A percentile compares a stretch with the other conserved stretches of the same genome.
Evolutionary conservation across 2,329 filamentous ascomycete genomes (phyloP).

Genomic region (Nigrospora sphaerica): DNA sequence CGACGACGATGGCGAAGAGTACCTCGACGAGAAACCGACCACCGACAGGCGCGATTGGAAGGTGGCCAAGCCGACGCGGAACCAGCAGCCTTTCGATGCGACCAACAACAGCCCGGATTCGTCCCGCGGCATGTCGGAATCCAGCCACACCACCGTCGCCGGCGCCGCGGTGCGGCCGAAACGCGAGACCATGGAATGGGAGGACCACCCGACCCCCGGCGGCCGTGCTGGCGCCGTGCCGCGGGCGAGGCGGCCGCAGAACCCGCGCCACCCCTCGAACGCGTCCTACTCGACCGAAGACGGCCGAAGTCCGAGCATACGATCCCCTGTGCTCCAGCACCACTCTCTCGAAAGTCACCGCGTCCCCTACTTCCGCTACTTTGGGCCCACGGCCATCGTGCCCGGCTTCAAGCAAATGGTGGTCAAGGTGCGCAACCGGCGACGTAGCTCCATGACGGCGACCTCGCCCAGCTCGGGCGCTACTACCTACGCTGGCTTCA

Average conservation of each 20-base stretch:
- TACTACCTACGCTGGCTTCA: slow-evolving; percentile 18
- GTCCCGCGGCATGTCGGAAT: slow-evolving; percentile 14
- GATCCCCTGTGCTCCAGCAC: slow-evolving; percentile 39
- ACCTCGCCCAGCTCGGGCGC: slow-evolving; percentile 39
- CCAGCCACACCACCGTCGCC: slow-evolving; percentile 13
- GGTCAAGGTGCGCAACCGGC: slow-evolving; percentile 62
- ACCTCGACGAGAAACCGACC: neutral
- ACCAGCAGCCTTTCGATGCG: neutral
- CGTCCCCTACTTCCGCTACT: slow-evolving; percentile 86
- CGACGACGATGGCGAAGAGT: slow-evolving; percentile 23
- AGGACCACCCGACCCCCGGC: slow-evolving; percentile 13
- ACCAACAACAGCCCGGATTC: slow-evolving; percentile 7
- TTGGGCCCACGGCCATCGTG: slow-evolving; percentile 84
- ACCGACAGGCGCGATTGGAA: slow-evolving; percentile 15
- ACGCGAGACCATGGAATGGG: slow-evolving; percentile 22
- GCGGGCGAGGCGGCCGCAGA: slow-evolving; percentile 13
- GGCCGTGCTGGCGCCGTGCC: slow-evolving; percentile 17
- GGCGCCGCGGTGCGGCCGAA: slow-evolving; percentile 17
- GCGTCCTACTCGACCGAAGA: slow-evolving; percentile 33
- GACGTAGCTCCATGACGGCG: slow-evolving; percentile 53
- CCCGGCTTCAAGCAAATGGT: slow-evolving; percentile 93
- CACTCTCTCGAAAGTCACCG: slow-evolving; percentile 51
- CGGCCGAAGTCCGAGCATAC: slow-evolving; percentile 28
- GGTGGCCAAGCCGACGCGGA: neutral
- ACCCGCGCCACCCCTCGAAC: slow-evolving; percentile 22